Conservation (phyloP, 2,329 filamentous ascomycete species). For the Beauveria bassiana region DNA sequence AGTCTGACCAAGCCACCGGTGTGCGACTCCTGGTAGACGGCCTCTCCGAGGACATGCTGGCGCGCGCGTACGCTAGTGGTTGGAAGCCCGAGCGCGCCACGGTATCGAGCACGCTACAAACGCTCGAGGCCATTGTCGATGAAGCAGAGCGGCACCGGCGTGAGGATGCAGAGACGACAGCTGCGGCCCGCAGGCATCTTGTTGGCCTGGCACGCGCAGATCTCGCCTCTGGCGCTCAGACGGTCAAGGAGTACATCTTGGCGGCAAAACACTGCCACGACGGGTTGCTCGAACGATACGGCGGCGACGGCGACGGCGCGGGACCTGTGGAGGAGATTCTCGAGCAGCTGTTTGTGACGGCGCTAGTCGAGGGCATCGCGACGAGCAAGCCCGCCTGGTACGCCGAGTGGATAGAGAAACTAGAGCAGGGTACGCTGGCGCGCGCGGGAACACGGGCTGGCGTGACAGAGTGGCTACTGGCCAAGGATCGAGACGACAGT, state of each 20-base stretch:
- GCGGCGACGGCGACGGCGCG: background rate
- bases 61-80: background rate
- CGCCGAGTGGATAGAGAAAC: background rate
- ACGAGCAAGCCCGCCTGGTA: background rate
- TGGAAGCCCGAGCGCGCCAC: background rate
- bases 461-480: slow-evolving; percentile 3
- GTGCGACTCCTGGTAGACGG: background rate
- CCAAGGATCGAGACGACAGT: background rate
- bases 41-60: background rate
- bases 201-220: background rate
- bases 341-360: slow-evolving; percentile 1
- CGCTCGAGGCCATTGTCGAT: background rate
- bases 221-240: background rate
- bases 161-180: background rate
- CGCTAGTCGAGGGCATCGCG: background rate
- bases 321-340: background rate
- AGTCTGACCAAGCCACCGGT: background rate
- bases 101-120: background rate
- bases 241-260: background rate
- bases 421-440: background rate
- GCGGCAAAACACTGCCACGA: background rate
- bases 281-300: background rate
- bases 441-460: background rate
- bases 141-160: background rate
- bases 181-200: background rate